Base-by-base conservation (phyloP, 2,329 filamentous ascomycete genomes). In the Byssochlamys sp. region DNA sequence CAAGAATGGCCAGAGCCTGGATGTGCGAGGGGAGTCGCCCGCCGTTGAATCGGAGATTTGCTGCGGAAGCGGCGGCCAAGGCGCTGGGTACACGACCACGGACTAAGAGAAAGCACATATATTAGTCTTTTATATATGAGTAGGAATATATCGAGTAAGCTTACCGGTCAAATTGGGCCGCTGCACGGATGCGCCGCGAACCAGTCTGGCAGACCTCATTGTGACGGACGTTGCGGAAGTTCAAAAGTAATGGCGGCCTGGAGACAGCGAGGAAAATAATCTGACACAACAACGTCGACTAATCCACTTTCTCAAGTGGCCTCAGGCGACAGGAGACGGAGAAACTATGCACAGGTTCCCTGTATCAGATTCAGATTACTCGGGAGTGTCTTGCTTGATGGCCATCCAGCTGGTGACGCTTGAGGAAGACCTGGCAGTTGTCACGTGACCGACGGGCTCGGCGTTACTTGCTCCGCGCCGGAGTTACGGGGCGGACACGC, bases 1-100 rank as follows among this genome's bases (percentile, higher is more conserved):
- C 70, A 56, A 84, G 69, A 55, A 85, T 79, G 49, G 83, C 82
- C 54, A 85, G 75, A 9, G 83, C 82, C 31, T 80, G 79, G 25
- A 84, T 62, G 53, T 80, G 76, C 53, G 78, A 74, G 58, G 79
- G 80, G 51, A 83, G 69, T 29, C 65, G 65, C 57, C 68, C 65
- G 51, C 67, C 66, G 61, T 70, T 71, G 27, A 65, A 63, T 35
- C 69, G 67, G 53, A 71, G 63, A 62, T 64, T 69, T 61, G 67
- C 67, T 57, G 69, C 66, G 53, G 69, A 65, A 50, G 67, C 66
- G 29, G 69, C 59, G 53, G 70, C 66, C 56, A 72, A 58, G 50
- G 67, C 67, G 54, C 64, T 67, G 25, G 68, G 60, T 52, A 69
- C 62, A 58, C 67, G 72, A 57, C 65, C 62, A 52, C 70, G 69